Evolutionary conservation across 2,329 filamentous ascomycete genomes (phyloP), one percentile per base, ranked within the genome.

Genomic region (Aspergillus sp.): DNA sequence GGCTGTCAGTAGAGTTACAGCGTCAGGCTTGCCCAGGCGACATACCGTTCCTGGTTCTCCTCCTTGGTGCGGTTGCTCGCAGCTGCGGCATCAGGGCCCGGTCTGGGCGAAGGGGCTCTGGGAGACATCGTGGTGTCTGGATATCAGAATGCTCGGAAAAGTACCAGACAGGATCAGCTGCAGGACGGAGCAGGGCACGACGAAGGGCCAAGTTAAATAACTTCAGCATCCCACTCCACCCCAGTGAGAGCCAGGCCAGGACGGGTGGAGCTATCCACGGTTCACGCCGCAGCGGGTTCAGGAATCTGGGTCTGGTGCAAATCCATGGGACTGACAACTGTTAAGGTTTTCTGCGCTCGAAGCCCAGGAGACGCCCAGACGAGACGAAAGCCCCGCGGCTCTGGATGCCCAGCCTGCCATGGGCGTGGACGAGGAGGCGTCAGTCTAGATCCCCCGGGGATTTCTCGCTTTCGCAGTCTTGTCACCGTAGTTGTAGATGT

Each of bases 21-120:
- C 21, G 21, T 21, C 21, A 21, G 3, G 21, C 21, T 21, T 21
- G 21, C 3, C 3, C 21, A 4, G 45, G 24, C 37, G 15, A 59
- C 69, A 40, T 67, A 78, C 77, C 77, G 73, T 66, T 79, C 77
- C 62, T 78, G 75, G 56, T 79, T 79, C 66, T 79, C 77, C 65
- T 75, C 73, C 61, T 73, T 70, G 31, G 73, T 74, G n/a, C 73
- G 70, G 57, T 24, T 24, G 53, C 70, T 67, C 12, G 70, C 68
- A 4, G 21, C 21, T 15, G 66, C 59, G 55, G 69, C 66, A 48
- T 75, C 73, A 45, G 69, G 59, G 52, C 72, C 68, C 15, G 72
- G 31, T 51, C 35, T 37, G 35, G 35, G 27, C 27, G 27, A 31
- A 31, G 27, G 35, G 15, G 68, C n/a, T 31, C 44, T 66, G 15